Conservation (phyloP, 805 yeast genomes). For the Diddensiella transvaalensis region DNA sequence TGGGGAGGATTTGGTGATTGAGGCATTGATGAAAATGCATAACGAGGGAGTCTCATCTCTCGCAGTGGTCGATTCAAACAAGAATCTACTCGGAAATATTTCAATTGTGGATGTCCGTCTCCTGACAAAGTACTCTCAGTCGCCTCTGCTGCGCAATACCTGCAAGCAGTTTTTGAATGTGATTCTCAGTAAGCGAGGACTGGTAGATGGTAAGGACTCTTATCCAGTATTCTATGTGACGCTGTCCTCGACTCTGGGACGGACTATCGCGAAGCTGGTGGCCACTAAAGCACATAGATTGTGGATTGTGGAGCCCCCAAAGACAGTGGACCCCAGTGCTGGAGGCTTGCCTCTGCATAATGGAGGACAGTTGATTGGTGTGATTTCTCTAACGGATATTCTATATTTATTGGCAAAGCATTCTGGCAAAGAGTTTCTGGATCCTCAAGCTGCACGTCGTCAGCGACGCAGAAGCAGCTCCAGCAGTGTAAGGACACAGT, state of each 20-base stretch:
- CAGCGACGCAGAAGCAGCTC: constrained; percentile 57
- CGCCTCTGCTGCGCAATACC: constrained; percentile 73
- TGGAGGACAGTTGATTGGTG: constrained; percentile 85
- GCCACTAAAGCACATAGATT: constrained; percentile 89
- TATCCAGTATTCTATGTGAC: constrained; percentile 95
- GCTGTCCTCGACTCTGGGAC: constrained; percentile 69
- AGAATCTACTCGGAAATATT: constrained; percentile 81
- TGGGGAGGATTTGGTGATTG: constrained; percentile 84
- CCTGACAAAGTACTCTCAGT: constrained; percentile 82
- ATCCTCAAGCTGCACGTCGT: constrained; percentile 83
- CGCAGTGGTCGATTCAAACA: constrained; percentile 82
- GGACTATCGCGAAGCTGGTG: constrained; percentile 90
- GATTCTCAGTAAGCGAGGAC: constrained; percentile 81
- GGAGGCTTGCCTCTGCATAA: constrained; percentile 23
- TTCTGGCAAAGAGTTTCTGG: constrained; percentile 61
- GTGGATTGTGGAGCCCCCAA: constrained; percentile 36
- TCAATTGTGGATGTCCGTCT: constrained; percentile 91
- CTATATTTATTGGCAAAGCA: constrained; percentile 74
- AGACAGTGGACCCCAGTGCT: constrained; percentile 2
- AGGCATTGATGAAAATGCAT: constrained; percentile 84
- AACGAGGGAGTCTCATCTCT: constrained; percentile 78
- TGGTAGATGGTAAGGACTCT: constrained; percentile 92
- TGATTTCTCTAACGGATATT: constrained; percentile 86
- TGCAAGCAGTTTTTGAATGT: constrained; percentile 86
- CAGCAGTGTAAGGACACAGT: constrained; percentile 20